Evolutionary conservation across 345 rosid genomes (phyloP).

Genomic region (Hypericum perforatum): DNA sequence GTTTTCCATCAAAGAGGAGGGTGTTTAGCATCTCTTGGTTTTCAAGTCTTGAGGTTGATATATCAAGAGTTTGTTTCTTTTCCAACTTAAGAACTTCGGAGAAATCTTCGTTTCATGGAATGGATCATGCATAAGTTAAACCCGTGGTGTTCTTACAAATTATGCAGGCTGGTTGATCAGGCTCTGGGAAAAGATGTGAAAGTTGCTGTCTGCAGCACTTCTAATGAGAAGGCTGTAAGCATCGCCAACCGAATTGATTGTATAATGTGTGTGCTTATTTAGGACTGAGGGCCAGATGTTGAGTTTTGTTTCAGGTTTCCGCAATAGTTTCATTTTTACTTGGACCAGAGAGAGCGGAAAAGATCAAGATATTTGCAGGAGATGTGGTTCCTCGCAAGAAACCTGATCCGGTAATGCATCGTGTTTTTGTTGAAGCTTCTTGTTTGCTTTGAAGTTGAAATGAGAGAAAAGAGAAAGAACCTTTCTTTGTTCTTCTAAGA

Average conservation of each 20-base stretch:
- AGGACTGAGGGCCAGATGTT: neutral
- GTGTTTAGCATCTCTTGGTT: no score
- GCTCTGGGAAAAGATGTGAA: constrained; percentile 69
- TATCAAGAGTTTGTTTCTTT: no score
- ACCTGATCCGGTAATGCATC: constrained; percentile 64
- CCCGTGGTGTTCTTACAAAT: neutral
- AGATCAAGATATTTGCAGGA: constrained; percentile 91
- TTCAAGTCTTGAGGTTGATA: no score
- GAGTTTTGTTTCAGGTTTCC: constrained; percentile 47
- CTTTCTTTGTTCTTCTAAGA: no score
- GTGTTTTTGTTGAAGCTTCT: neutral
- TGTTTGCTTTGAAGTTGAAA: neutral
- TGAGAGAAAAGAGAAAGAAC: no score
- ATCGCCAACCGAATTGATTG: constrained; percentile 46
- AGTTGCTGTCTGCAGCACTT: constrained; percentile 94
- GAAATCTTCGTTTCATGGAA: no score
- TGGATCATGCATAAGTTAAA: neutral
- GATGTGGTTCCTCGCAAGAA: constrained; percentile 86
- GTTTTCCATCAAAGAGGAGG: no score
- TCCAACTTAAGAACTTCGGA: no score
- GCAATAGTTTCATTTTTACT: constrained; percentile 85
- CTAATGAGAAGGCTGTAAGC: constrained; percentile 99
- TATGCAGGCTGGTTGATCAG: constrained; percentile 75
- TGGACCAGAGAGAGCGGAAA: constrained; percentile 75
- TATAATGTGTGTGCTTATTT: constrained; percentile 6